Base-by-base conservation (phyloP, 129 eudicot genomes). In the Escallonia rubra region DNA sequence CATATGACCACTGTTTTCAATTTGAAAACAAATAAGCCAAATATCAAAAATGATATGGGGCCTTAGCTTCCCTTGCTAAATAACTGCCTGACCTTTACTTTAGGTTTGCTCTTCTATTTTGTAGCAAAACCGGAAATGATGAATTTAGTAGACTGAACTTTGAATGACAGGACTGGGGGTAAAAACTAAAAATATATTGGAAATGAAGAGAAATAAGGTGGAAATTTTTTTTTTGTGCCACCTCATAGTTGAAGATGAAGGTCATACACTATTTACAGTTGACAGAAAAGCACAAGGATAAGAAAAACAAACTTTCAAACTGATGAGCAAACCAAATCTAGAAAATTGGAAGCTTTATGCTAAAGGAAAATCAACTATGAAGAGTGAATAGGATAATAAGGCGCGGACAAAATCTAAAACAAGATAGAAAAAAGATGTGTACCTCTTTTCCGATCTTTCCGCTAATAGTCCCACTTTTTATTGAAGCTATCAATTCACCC, bases 381-480 rank as follows among this genome's bases (percentile, higher is more conserved):
- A 15, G 43, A 55, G 54, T 51, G 5, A 61, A n/a, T 61, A 16
- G 16, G 49, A 56, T 6, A 44, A 9, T 3, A 3, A 49, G 9
- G 12, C 57, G 12, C n/a, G n/a, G n/a, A n/a, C n/a, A n/a, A n/a
- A 7, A 52, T 52, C 3, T 8, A 11, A 4, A 52, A 6, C 16
- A 3, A 54, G 5, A 54, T 13, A 23, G 34, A 23, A 1, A 23
- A 39, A 62, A 66, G 12, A 55, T 4, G 51, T 73, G 41, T 66
- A 92, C 98, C 95, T 89, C 88, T 77, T 93, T 93, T 68, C 98
- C 98, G 10, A 93, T 93, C 79, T 93, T 93, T 57, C 98, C 98
- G 47, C 95, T 93, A 64, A 93, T 89, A 11, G 95, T 89, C 59
- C 85, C 95, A 58, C 80, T 71, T 81, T 89, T 82, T 63, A 93